Evolutionary conservation across 2,329 filamentous ascomycete genomes (phyloP), one percentile per base, ranked within the genome.

Genomic region (Periconia sp.): DNA sequence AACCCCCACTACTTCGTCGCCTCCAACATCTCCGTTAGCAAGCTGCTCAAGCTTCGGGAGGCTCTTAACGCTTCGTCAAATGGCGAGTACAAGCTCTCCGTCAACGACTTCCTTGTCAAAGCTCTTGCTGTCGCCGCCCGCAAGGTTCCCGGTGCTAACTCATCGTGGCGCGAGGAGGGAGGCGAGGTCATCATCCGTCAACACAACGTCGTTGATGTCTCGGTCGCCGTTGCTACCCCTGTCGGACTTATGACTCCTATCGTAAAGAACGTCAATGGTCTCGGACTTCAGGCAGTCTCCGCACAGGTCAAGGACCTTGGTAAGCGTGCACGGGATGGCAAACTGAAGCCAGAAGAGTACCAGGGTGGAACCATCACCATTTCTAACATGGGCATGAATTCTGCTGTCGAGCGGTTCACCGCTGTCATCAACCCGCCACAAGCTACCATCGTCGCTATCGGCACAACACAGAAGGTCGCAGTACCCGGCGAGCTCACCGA

Each of bases 371-470:
- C 90, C 71, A 96, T 99, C 78, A 96, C 92, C 73, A 97, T 99
- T 77, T 95, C 89, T 78, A 99, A 99, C 85, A 95, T 99, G 94
- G 94, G 94, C 75, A 99, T 99, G 94, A 99, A 99, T 83, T 69
- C 86, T 34, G 92, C 94, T 36, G 87, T 99, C 52, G 92, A 97
- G 77, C 85, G 92, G 72, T 99, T 99, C 78, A 97, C 94, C 38
- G 94, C 94, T 59, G 88, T 99, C 68, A 96, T 99, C 82, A 99
- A 99, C 84, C 94, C 95, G 57, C 94, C 94, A 40, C 95, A 99
- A 79, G 89, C 94, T 40, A 88, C 85, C 68, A 99, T 99, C 71
- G 82, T 99, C 53, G 92, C 94, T 41, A 89, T 99, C 46, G 94
- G 95, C 65, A 95, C 91, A 57, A 91, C 89, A 62, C 88, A 89